Base-by-base conservation (phyloP, 2,329 filamentous ascomycete species). In the Akanthomyces lecanii region DNA sequence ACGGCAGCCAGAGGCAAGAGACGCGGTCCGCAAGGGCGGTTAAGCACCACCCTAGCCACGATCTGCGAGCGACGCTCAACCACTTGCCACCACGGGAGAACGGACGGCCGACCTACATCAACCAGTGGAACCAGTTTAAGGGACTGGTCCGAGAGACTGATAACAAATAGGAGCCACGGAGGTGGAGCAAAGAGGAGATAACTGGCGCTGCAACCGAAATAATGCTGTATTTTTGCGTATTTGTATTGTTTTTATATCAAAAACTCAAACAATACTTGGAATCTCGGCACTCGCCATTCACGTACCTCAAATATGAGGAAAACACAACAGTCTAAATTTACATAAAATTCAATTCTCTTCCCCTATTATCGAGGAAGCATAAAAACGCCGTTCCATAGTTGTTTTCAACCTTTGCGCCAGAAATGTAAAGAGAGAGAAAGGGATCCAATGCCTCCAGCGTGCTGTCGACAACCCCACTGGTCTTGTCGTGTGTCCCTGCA, bases 81-180 rank as follows among this genome's bases (percentile, higher is more conserved):
- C 68, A 71, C 18, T 66, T 73, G 18, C 63, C 67, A n/a, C 63
- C 67, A 18, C 65, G 67, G n/a, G 70, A 74, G 59, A 69, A 62
- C 62, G 71, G 68, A 51, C 71, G 65, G 53, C 71, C 66, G 51
- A 62, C 67, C 18, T 75, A 75, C 62, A 70, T 77, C 57, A 77
- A 76, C 61, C 73, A 77, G 58, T 77, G 75, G 75, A 72, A 74
- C 61, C 72, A 76, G 59, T 77, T 73, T 59, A 68, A 68, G 54
- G 45, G 47, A 47, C 65, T 53, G 67, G 16, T 57, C 64, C 25
- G 64, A 47, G 47, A 36, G 45, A 12, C 33, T 30, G 52, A 47
- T 52, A 23, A 10, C 12, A 62, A 21, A 48, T 21, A 38, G 25
- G 4, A 36, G 28, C 36, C 12, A 23, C 38, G 23, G 12, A 44